These are phyloP conservation scores for Colletotrichum simmondsii DNA, from an alignment of 2,329 filamentous ascomycete species.

Conservation along the genomic window DNA sequence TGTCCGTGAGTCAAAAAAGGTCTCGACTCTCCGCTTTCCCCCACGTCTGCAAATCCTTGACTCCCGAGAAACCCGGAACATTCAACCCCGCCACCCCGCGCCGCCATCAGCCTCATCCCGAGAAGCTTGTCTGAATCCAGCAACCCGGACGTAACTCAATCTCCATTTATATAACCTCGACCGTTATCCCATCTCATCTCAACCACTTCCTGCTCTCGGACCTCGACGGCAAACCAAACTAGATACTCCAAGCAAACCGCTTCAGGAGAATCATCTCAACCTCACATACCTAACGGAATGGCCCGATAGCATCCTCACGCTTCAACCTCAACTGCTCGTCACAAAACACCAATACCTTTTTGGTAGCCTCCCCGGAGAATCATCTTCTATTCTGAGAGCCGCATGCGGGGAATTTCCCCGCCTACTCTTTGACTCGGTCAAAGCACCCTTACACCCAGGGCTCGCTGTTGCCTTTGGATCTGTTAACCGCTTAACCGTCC, in stretches of 20 bases:
- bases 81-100: constrained; percentile 10
- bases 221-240: not conserved
- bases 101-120: constrained; percentile 15
- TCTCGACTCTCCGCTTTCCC: constrained; percentile 14
- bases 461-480: constrained; percentile 27
- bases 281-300: constrained; percentile 27
- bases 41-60: constrained; percentile 1
- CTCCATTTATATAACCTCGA: not conserved
- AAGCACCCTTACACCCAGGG: constrained; percentile 33
- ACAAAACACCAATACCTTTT: constrained; percentile 32
- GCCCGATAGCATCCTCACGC: constrained; percentile 32
- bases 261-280: not conserved
- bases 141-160: constrained; percentile 1
- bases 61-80: constrained; percentile 5
- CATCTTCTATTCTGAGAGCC: constrained; percentile 32
- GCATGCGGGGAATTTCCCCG: constrained; percentile 38
- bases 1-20: constrained; percentile 19
- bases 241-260: not conserved
- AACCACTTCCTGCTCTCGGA: not conserved
- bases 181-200: not conserved
- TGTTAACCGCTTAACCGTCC: not conserved
- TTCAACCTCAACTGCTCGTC: constrained; percentile 7
- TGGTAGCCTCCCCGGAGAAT: constrained; percentile 32
- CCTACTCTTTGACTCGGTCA: constrained; percentile 37
- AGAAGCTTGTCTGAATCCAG: constrained; percentile 8